Conservation (phyloP, 2,329 filamentous ascomycete genomes). For the Tympanopsis confertula region DNA sequence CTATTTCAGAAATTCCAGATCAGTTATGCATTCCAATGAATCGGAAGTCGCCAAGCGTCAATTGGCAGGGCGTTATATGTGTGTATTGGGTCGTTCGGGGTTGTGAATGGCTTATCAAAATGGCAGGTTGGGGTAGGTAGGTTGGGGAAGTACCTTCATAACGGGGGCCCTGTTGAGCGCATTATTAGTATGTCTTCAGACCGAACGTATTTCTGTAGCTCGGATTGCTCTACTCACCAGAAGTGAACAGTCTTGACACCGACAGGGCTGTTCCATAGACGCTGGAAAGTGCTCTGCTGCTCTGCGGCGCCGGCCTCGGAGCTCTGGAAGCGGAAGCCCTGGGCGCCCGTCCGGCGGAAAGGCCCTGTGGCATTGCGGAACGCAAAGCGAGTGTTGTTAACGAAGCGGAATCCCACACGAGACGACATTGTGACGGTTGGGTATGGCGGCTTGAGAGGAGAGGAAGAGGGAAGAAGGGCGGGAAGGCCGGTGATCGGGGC, state of each 20-base stretch:
- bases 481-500: too few species aligned
- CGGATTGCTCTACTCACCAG: conserved; percentile 49
- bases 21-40: too few species aligned
- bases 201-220: not conserved
- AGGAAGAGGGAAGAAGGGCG: too few species aligned
- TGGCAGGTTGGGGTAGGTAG: too few species aligned
- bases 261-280: conserved; percentile 72
- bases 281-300: conserved; percentile 52
- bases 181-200: not conserved
- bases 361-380: not conserved
- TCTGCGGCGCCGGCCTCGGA: conserved; percentile 29
- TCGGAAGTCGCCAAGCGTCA: too few species aligned
- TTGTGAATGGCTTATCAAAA: too few species aligned
- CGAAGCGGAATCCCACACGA: not conserved
- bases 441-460: too few species aligned
- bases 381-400: not conserved
- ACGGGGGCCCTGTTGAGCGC: conserved; percentile 63
- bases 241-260: conserved; percentile 94
- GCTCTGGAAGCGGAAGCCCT: conserved; percentile 1
- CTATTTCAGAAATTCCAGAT: conserved; percentile 28
- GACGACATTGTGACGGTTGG: conserved; percentile 1
- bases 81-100: too few species aligned
- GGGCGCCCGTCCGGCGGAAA: conserved; percentile 1
- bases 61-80: too few species aligned
- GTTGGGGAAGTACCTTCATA: conserved; percentile 44